Evolutionary conservation across 2,329 filamentous ascomycete species (phyloP).

Genomic region (Mariannaea sp.): DNA sequence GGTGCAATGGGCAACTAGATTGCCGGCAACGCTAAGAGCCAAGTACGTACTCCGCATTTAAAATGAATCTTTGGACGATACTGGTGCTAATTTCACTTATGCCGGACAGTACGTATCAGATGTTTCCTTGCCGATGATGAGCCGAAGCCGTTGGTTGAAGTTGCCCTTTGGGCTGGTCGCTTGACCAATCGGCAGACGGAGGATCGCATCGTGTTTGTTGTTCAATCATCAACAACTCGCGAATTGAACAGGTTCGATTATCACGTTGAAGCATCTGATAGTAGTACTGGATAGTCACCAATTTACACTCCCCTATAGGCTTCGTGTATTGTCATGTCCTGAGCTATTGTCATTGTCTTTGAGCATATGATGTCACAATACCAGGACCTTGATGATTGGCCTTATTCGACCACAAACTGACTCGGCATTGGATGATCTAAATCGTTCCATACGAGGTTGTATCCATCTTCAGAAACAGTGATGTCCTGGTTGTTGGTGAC

Average conservation of each 20-base stretch:
- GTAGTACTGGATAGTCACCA: not conserved
- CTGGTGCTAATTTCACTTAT: no score
- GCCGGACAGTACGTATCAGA: no score
- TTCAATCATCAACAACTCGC: not conserved
- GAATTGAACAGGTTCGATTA: not conserved
- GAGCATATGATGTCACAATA: no score
- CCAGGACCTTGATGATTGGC: no score
- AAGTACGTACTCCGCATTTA: not conserved
- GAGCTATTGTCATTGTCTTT: no score
- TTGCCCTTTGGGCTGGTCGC: not conserved
- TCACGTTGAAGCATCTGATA: conserved; percentile 2
- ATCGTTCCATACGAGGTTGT: no score
- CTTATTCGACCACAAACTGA: no score
- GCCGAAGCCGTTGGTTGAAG: conserved; percentile 28
- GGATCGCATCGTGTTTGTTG: conserved; percentile 13
- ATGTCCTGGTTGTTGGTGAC: no score
- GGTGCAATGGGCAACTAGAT: conserved; percentile 28
- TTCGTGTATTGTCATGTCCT: not conserved
- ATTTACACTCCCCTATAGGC: not conserved
- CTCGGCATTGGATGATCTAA: no score
- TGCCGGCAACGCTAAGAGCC: not conserved
- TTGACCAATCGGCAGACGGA: conserved; percentile 15
- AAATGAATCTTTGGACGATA: no score
- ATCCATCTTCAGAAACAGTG: no score
- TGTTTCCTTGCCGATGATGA: conserved; percentile 40